phyloP scores from a whole-genome alignment of 768 basidiomycete genomes.

The Rossbeevera mucosa region DNA sequence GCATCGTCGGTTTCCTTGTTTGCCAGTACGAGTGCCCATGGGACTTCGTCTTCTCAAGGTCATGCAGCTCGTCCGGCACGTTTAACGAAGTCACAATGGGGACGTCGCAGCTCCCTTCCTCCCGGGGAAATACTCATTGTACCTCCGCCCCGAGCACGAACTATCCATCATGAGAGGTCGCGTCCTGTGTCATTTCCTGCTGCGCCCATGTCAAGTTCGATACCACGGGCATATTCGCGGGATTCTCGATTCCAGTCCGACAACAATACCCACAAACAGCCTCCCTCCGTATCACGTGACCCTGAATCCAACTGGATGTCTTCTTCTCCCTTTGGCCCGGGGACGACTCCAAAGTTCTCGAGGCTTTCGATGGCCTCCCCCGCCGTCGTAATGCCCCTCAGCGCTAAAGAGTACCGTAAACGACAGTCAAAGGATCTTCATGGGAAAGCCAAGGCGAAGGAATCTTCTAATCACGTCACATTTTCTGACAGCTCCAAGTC shows the following conservation, averaged over 20 bases:
- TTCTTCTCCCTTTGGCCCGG: conserved; percentile 29
- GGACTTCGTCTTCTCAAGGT: conserved; percentile 19
- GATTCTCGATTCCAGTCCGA: conserved; percentile 7
- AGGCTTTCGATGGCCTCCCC: conserved; percentile 27
- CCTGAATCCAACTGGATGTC: conserved; percentile 26
- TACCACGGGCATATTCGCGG: conserved; percentile 12
- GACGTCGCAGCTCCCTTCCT: conserved; percentile 5
- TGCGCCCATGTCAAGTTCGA: background rate
- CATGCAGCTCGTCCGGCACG: conserved; percentile 10
- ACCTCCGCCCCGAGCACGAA: conserved; percentile 22
- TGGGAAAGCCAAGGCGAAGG: conserved; percentile 9
- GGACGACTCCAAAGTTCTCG: conserved; percentile 26
- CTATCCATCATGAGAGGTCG: conserved; percentile 10
- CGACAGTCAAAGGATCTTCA: conserved; percentile 10
- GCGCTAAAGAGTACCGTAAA: conserved; percentile 26
- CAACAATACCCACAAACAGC: conserved; percentile 9
- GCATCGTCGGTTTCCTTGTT: conserved; percentile 20
- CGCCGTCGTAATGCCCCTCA: conserved; percentile 30
- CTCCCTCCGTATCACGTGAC: conserved; percentile 23
- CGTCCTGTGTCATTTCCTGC: conserved; percentile 15
- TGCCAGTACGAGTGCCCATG: conserved; percentile 6
- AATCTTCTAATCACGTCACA: conserved; percentile 8
- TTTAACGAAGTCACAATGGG: conserved; percentile 8
- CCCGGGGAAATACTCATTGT: conserved; percentile 3
- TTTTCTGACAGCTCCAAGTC: conserved; percentile 11